phyloP scores from a whole-genome alignment of 2,329 filamentous ascomycete genomes.

The Waltergamsia citrina region DNA sequence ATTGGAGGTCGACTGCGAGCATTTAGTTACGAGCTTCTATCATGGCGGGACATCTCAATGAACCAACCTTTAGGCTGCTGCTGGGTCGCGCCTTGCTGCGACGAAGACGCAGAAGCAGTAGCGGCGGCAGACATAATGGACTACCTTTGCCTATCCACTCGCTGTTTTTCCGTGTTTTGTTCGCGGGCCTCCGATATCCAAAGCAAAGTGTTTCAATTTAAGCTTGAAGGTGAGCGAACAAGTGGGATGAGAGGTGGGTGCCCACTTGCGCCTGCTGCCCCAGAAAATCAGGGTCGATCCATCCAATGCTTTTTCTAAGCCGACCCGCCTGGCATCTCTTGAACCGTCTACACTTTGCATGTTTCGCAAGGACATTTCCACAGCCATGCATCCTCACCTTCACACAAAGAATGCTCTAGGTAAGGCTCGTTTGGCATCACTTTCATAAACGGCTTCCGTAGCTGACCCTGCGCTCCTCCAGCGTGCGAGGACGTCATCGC shows the following conservation, averaged over 20 bases:
- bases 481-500: conserved; percentile 93
- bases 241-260: conserved; percentile 1
- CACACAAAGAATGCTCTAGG: conserved; percentile 88
- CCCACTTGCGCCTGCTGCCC: too few relatives aligned
- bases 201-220: too few relatives aligned
- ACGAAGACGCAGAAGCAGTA: too few relatives aligned
- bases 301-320: too few relatives aligned
- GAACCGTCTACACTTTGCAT: too few relatives aligned
- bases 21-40: not conserved
- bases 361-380: not conserved
- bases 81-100: conserved; percentile 45
- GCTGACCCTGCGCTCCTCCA: not conserved
- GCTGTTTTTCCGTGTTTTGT: too few relatives aligned
- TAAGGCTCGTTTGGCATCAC: conserved; percentile 30
- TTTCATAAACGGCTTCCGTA: not conserved
- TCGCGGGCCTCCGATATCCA: too few relatives aligned
- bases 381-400: conserved; percentile 96
- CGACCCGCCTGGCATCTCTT: too few relatives aligned
- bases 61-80: conserved; percentile 60
- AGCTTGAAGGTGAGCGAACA: too few relatives aligned
- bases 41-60: not conserved
- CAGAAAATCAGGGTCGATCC: too few relatives aligned
- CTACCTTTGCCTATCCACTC: too few relatives aligned
- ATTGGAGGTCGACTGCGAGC: conserved; percentile 55
- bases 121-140: conserved; percentile 2